A percentile compares a stretch with the other conserved stretches of the same genome.
Evolutionary conservation across 2,329 filamentous ascomycete genomes (phyloP).

Genomic region (Fusarium sp.): DNA sequence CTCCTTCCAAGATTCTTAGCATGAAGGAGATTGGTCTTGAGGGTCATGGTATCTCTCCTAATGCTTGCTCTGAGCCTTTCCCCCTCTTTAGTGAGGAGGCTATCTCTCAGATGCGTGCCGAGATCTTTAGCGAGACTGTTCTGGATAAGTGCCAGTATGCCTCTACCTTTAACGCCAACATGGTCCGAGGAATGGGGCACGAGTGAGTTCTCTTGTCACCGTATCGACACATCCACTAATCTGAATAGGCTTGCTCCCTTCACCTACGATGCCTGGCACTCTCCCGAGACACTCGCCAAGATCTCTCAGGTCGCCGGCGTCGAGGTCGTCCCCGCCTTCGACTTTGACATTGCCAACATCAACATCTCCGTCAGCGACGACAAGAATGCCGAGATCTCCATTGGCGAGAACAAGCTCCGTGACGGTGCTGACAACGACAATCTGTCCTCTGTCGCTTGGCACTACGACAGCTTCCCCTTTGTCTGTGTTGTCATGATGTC

Average conservation of each 20-base stretch:
- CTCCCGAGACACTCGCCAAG: conserved; percentile 62
- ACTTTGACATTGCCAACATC: conserved; percentile 69
- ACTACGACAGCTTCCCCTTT: conserved; percentile 62
- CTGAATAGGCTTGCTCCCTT: conserved; percentile 44
- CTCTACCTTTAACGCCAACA: conserved; percentile 6
- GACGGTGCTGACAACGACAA: conserved; percentile 25
- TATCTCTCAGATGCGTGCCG: conserved; percentile 31
- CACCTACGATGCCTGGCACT: conserved; percentile 59
- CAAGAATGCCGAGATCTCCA: conserved; percentile 33
- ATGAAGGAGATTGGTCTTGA: conserved; percentile 38
- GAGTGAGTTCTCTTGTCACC: conserved; percentile 25
- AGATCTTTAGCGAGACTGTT: conserved; percentile 38
- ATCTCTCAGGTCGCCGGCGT: conserved; percentile 68
- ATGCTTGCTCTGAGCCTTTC: conserved; percentile 46
- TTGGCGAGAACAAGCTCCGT: conserved; percentile 23
- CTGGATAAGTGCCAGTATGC: conserved; percentile 43
- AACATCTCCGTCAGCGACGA: conserved; percentile 56
- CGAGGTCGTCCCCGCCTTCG: conserved; percentile 65
- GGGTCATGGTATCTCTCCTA: conserved; percentile 33
- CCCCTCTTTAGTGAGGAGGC: conserved; percentile 41
- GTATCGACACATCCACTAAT: conserved; percentile 40
- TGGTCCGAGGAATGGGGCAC: conserved; percentile 9
- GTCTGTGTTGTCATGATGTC: conserved; percentile 64
- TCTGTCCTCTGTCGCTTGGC: conserved; percentile 52
- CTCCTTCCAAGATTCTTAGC: conserved; percentile 23